These are phyloP conservation scores for Talaromyces trachyspermus DNA, from an alignment of 495 filamentous ascomycete genomes.

Conservation along the genomic window DNA sequence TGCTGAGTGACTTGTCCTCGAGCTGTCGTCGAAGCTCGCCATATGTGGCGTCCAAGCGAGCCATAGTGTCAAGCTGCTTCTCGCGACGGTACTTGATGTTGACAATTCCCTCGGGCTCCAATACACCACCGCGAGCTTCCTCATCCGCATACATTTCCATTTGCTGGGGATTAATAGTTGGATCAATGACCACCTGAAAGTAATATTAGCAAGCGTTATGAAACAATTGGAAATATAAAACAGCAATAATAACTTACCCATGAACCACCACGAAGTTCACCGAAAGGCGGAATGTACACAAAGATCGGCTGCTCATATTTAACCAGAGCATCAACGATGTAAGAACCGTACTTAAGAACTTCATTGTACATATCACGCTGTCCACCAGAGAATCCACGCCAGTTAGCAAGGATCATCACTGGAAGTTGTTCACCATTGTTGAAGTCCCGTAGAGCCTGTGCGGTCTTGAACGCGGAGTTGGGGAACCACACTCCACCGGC, in stretches of 20 bases:
- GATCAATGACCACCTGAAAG: conserved; percentile 80
- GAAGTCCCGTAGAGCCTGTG: conserved; percentile 97
- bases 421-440: conserved; percentile 98
- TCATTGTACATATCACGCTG: conserved; percentile 99
- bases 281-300: conserved; percentile 94
- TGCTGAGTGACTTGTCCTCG: conserved; percentile 56
- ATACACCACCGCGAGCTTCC: conserved; percentile 89
- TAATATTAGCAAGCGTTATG: conserved; percentile 21
- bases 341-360: conserved; percentile 97
- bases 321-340: conserved; percentile 96
- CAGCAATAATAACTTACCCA: conserved; percentile 56
- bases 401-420: conserved; percentile 98
- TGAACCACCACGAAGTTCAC: conserved; percentile 95
- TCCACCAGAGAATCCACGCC: conserved; percentile 98
- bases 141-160: conserved; percentile 99
- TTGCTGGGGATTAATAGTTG: conserved; percentile 88
- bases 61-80: conserved; percentile 97
- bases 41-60: conserved; percentile 80
- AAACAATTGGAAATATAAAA: not conserved
- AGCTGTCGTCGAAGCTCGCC: conserved; percentile 71
- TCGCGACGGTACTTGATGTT: conserved; percentile 97
- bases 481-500: conserved; percentile 99
- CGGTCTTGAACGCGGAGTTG: conserved; percentile 98
- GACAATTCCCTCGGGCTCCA: conserved; percentile 97
- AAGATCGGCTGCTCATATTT: conserved; percentile 98